Percentiles rank a stretch among this genome's conserved stretches.
phyloP scores from a whole-genome alignment of 495 filamentous ascomycete genomes.

The Lophium mytilinum region DNA sequence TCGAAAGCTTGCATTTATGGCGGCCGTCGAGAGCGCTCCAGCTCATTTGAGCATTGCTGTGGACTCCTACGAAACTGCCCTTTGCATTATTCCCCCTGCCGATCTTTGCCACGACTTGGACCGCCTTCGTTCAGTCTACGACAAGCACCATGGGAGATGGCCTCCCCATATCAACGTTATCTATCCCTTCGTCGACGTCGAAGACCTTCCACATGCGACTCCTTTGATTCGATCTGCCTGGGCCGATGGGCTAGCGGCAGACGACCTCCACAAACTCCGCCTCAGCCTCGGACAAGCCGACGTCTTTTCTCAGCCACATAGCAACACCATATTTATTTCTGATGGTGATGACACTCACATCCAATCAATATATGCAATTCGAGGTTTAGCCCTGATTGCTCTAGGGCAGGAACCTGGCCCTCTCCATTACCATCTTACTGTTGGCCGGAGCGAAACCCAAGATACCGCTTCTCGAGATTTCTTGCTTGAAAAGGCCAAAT shows the following conservation, averaged over 20 bases:
- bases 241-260: background rate
- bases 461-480: constrained; percentile 33
- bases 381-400: constrained; percentile 14
- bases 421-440: constrained; percentile 42
- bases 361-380: constrained; percentile 16
- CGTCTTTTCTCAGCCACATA: constrained; percentile 36
- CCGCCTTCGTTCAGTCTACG: constrained; percentile 44
- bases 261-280: constrained; percentile 20
- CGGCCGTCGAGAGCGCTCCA: background rate
- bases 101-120: constrained; percentile 38
- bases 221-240: constrained; percentile 16
- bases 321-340: constrained; percentile 40
- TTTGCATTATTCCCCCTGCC: constrained; percentile 43
- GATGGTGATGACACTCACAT: constrained; percentile 17
- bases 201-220: constrained; percentile 29
- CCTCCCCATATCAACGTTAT: constrained; percentile 53
- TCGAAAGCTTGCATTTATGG: constrained; percentile 1
- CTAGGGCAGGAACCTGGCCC: constrained; percentile 15
- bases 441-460: constrained; percentile 44
- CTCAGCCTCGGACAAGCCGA: constrained; percentile 30
- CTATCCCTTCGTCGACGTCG: constrained; percentile 48
- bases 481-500: constrained; percentile 38
- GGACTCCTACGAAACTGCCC: constrained; percentile 41
- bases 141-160: constrained; percentile 49
- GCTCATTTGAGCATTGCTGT: background rate